Evolutionary conservation across 2,329 filamentous ascomycete genomes (phyloP).

Genomic region (Scorias spongiosa): DNA sequence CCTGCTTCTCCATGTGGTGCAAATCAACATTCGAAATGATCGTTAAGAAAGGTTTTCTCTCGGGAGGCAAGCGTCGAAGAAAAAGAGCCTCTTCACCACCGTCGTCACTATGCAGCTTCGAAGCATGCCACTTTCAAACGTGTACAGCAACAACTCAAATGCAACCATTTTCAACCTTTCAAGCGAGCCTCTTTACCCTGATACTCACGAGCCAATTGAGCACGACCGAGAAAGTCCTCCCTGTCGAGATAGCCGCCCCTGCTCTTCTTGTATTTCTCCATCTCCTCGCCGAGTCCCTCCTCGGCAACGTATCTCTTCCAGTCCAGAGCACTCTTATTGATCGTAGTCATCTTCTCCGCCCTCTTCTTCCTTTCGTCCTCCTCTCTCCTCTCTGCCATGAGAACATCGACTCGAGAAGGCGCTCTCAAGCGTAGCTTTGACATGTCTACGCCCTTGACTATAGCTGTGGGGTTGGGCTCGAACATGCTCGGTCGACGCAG

Average conservation of each 20-base stretch:
- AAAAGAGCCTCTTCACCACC: too few relatives aligned
- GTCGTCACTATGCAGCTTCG: too few relatives aligned
- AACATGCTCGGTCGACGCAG: conserved; percentile 33
- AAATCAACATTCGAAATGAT: too few relatives aligned
- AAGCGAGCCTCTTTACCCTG: conserved; percentile 38
- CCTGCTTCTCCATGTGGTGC: too few relatives aligned
- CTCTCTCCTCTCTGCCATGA: conserved; percentile 17
- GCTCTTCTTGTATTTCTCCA: conserved; percentile 45
- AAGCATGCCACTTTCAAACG: too few relatives aligned
- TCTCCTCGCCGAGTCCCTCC: conserved; percentile 45
- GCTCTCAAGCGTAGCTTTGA: conserved; percentile 26
- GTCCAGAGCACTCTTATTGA: conserved; percentile 50
- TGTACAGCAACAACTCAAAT: too few relatives aligned
- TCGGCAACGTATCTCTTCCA: conserved; percentile 50
- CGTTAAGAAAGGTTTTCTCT: too few relatives aligned
- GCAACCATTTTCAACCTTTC: conserved; percentile 16
- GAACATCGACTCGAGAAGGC: conserved; percentile 16
- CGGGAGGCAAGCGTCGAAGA: too few relatives aligned
- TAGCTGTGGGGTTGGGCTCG: conserved; percentile 34
- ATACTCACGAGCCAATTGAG: conserved; percentile 41
- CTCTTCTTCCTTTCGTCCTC: conserved; percentile 22
- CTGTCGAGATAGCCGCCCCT: conserved; percentile 46
- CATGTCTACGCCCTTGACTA: conserved; percentile 29
- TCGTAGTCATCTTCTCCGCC: conserved; percentile 47
- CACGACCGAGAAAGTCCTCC: conserved; percentile 46